Conservation (phyloP, 2,329 filamentous ascomycete species). For the Talaromyces islandicus region DNA sequence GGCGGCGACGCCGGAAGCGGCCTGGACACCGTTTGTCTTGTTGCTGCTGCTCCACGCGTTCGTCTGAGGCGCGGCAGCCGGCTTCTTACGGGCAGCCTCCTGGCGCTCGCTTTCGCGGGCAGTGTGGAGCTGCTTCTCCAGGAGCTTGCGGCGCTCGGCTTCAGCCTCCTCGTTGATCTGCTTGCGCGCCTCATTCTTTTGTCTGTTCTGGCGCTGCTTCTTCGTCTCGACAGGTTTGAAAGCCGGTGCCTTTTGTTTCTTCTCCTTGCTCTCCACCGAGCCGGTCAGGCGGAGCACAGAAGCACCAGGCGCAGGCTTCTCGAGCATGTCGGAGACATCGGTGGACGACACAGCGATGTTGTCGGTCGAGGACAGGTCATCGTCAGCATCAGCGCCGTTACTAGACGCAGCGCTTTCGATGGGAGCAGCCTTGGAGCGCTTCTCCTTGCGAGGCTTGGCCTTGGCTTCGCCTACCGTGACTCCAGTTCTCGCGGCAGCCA, state of each 20-base stretch:
- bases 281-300: slow-evolving; percentile 74
- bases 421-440: slow-evolving; percentile 61
- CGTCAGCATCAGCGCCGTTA: slow-evolving; percentile 69
- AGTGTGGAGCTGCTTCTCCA: slow-evolving; percentile 76
- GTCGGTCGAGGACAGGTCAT: slow-evolving; percentile 63
- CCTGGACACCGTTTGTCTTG: slow-evolving; percentile 18
- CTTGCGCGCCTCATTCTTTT: slow-evolving; percentile 80
- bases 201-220: slow-evolving; percentile 90
- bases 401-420: slow-evolving; percentile 59
- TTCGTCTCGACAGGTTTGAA: slow-evolving; percentile 72
- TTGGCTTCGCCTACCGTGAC: slow-evolving; percentile 46
- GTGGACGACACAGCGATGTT: slow-evolving; percentile 52
- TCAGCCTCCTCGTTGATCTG: slow-evolving; percentile 69
- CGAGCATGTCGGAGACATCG: slow-evolving; percentile 88
- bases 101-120: slow-evolving; percentile 82
- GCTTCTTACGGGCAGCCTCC: slow-evolving; percentile 50
- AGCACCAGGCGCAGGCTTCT: slow-evolving; percentile 61
- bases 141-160: slow-evolving; percentile 65
- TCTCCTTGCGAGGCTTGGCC: slow-evolving; percentile 52
- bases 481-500: slow-evolving; percentile 66
- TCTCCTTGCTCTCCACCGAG: slow-evolving; percentile 50
- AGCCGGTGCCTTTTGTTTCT: slow-evolving; percentile 55
- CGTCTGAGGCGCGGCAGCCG: slow-evolving; percentile 32
- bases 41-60: slow-evolving; percentile 47
- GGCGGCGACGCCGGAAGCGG: slow-evolving; percentile 9